Conservation (phyloP, 164 flowering plant genomes). For the Tinospora cordifolia region DNA sequence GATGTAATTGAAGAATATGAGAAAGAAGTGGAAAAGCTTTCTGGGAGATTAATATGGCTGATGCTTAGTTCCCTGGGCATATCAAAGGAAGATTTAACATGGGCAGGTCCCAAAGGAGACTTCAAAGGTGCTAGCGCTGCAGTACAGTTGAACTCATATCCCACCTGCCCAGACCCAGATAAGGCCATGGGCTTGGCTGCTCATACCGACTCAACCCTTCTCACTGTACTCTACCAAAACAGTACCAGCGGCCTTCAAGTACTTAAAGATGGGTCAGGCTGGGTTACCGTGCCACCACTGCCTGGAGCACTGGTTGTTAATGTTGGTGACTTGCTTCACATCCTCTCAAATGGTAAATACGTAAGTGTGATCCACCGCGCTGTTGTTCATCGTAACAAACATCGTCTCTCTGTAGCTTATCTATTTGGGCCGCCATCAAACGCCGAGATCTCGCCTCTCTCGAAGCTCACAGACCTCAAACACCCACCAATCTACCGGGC, state of each 20-base stretch:
- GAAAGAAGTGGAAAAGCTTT: constrained; percentile 56
- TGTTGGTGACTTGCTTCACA: constrained; percentile 82
- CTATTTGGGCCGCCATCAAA: constrained; percentile 45
- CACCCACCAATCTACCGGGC: constrained; percentile 53
- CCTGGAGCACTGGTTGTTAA: constrained; percentile 63
- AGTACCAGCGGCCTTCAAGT: constrained; percentile 73
- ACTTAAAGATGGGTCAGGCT: constrained; percentile 37
- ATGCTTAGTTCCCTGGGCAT: constrained; percentile 59
- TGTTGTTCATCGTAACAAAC: constrained; percentile 35
- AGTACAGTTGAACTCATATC: constrained; percentile 73
- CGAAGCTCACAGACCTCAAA: constrained; percentile 33
- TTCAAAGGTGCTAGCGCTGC: constrained; percentile 32
- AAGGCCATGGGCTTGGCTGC: constrained; percentile 92
- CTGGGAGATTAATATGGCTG: constrained; percentile 46
- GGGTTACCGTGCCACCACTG: constrained; percentile 72
- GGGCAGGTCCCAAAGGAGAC: constrained; percentile 46
- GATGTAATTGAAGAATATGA: constrained; percentile 61
- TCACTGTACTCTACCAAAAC: constrained; percentile 81
- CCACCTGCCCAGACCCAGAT: constrained; percentile 84
- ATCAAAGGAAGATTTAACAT: constrained; percentile 41
- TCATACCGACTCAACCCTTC: constrained; percentile 83
- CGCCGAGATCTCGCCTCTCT: constrained; percentile 41
- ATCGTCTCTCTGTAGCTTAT: constrained; percentile 52
- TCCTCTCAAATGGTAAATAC: constrained; percentile 63
- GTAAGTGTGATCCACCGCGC: constrained; percentile 56